Evolutionary conservation across 352 stramenopile genomes (phyloP).

Genomic region (Phytophthora nicotianae): DNA sequence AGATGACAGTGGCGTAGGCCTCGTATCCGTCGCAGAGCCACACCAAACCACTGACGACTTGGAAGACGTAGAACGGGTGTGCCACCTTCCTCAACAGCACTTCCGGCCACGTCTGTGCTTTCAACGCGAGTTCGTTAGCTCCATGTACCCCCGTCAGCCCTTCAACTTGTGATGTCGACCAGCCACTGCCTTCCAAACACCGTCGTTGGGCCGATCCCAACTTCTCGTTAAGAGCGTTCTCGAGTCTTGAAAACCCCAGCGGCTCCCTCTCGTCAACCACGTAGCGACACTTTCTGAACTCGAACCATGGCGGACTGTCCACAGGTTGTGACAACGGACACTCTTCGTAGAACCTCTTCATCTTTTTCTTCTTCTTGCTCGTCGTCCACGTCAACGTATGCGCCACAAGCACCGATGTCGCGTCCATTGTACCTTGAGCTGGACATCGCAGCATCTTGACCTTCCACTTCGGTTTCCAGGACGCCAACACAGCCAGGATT

Average conservation of each 20-base stretch:
- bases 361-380: conserved; percentile 26
- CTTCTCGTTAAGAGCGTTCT: conserved; percentile 61
- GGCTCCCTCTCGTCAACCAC: conserved; percentile 56
- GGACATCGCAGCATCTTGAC: conserved; percentile 57
- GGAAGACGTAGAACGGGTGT: conserved; percentile 86
- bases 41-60: conserved; percentile 65
- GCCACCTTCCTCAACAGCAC: conserved; percentile 73
- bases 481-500: conserved; percentile 43
- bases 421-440: conserved; percentile 46
- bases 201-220: conserved; percentile 32
- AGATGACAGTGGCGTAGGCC: conserved; percentile 70
- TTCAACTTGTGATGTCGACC: conserved; percentile 34
- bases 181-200: conserved; percentile 32
- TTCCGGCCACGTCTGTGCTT: conserved; percentile 44
- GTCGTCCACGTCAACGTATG: conserved; percentile 25
- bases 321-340: conserved; percentile 41
- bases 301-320: conserved; percentile 54
- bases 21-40: conserved; percentile 75
- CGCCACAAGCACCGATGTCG: conserved; percentile 58
- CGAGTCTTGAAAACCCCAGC: conserved; percentile 54
- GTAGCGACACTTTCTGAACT: conserved; percentile 74
- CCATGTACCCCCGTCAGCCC: conserved; percentile 56
- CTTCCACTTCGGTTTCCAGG: conserved; percentile 66
- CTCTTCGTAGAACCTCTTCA: conserved; percentile 49
- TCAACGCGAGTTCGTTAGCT: conserved; percentile 61